A percentile compares a stretch with the other conserved stretches of the same genome.
phyloP scores from a whole-genome alignment of 176 grass and related monocot species.

The Avena sativa region DNA sequence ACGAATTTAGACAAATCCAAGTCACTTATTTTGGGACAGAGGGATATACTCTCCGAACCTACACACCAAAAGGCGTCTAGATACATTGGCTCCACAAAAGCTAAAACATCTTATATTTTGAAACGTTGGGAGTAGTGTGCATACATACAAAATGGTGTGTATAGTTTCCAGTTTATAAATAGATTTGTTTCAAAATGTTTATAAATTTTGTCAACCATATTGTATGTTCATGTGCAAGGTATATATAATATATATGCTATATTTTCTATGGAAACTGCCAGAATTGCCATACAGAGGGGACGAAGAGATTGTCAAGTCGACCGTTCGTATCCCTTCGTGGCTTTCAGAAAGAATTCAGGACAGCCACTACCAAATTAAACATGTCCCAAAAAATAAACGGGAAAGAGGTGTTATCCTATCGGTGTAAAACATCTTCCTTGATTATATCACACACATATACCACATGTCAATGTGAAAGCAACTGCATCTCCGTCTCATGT shows the following conservation, averaged over 20 bases:
- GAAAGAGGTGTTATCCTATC: background rate
- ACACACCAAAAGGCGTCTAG: too few relatives aligned
- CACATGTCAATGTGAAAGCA: constrained; percentile 19
- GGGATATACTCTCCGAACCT: too few relatives aligned
- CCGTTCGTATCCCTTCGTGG: background rate
- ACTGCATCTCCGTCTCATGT: background rate
- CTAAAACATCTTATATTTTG: too few relatives aligned
- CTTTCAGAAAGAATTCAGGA: background rate
- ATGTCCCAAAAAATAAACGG: background rate
- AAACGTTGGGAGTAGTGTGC: too few relatives aligned
- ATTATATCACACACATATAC: background rate
- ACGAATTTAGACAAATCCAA: too few relatives aligned
- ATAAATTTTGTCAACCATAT: background rate
- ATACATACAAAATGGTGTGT: background rate
- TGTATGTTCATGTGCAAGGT: constrained; percentile 10
- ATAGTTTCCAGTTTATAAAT: background rate
- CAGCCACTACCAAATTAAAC: background rate
- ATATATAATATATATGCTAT: background rate
- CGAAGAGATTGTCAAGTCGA: background rate
- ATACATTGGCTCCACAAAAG: too few relatives aligned
- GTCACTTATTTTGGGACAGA: too few relatives aligned
- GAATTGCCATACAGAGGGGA: background rate
- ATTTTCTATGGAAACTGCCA: background rate
- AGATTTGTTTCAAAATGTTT: background rate
- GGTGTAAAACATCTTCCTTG: background rate